Percentiles rank a stretch among this genome's conserved stretches.
These are phyloP conservation scores for Strigomonas oncopelti DNA, from an alignment of 208 protist species.

Conservation along the genomic window DNA sequence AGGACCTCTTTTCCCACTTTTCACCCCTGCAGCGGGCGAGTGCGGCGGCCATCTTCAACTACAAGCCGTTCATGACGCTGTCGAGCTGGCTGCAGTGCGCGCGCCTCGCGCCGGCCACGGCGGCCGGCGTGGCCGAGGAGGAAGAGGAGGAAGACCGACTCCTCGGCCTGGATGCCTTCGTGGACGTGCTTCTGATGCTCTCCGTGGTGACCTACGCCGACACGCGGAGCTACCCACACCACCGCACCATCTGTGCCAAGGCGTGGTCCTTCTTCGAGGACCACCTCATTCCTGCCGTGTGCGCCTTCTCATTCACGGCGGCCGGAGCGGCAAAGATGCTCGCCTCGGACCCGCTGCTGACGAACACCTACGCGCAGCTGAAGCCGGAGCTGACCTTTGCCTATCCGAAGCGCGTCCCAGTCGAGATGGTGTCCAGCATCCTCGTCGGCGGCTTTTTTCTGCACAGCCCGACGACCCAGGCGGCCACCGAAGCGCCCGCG, in stretches of 20 bases:
- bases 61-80: conserved; percentile 50
- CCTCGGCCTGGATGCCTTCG: conserved; percentile 67
- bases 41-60: conserved; percentile 61
- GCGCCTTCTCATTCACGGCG: neutral
- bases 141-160: neutral
- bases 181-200: conserved; percentile 78
- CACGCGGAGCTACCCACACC: conserved; percentile 40
- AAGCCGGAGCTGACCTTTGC: conserved; percentile 20
- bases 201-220: conserved; percentile 76
- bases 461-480: neutral
- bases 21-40: conserved; percentile 41
- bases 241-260: conserved; percentile 75
- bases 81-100: conserved; percentile 24
- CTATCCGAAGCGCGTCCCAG: conserved; percentile 27
- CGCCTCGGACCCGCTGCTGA: conserved; percentile 17
- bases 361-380: neutral
- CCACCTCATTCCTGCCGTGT: conserved; percentile 37
- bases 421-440: conserved; percentile 33
- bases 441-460: conserved; percentile 12
- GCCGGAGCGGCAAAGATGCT: conserved; percentile 15
- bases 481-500: neutral
- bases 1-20: conserved; percentile 46
- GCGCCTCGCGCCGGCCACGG: conserved; percentile 4
- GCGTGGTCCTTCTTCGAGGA: conserved; percentile 75
- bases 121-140: conserved; percentile 1